These are phyloP conservation scores for Luffa aegyptiaca DNA, from an alignment of 306 rosid genomes.

Conservation along the genomic window DNA sequence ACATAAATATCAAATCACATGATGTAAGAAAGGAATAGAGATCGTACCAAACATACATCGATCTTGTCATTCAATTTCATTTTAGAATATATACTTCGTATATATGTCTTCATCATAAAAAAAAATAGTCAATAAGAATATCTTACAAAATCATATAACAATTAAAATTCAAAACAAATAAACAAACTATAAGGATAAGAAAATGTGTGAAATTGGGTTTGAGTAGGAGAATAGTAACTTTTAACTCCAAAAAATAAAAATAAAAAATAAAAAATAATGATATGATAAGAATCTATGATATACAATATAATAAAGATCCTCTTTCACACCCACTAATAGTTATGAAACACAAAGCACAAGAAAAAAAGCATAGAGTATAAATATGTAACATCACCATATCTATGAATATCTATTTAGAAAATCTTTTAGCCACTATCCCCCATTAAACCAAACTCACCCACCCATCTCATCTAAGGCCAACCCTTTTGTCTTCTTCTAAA, in stretches of 20 bases:
- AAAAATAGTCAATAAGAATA: too few relatives aligned
- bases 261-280: not conserved
- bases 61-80: too few relatives aligned
- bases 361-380: not conserved
- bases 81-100: too few relatives aligned
- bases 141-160: not conserved
- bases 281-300: not conserved
- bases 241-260: not conserved
- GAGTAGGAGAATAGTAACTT: not conserved
- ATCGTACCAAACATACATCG: not conserved
- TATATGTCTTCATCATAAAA: not conserved
- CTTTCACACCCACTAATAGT: not conserved
- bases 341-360: not conserved
- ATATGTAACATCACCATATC: slow-evolving; percentile 12
- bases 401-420: not conserved
- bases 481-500: not conserved
- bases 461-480: not conserved
- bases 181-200: too few relatives aligned
- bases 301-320: not conserved
- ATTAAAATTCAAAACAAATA: too few relatives aligned
- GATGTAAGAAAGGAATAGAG: not conserved
- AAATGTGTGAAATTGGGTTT: too few relatives aligned
- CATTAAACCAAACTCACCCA: slow-evolving; percentile 9
- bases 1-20: not conserved
- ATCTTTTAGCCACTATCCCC: slow-evolving; percentile 8